phyloP scores from a whole-genome alignment of 768 basidiomycete species.

The Macrolepiota albuminosa region DNA sequence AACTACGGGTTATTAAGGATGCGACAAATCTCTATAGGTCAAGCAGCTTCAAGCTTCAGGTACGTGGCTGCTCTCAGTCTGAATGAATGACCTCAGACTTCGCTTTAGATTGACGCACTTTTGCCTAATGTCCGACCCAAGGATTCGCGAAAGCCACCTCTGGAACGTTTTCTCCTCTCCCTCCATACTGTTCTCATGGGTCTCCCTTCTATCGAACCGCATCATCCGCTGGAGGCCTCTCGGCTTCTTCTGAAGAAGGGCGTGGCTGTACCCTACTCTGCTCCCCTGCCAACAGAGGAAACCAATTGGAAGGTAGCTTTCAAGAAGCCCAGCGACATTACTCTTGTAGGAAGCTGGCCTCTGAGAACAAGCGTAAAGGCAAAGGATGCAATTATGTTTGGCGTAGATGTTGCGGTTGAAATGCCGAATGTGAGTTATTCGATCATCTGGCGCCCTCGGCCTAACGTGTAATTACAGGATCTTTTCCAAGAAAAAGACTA shows the following conservation, averaged over 20 bases:
- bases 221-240: slow-evolving; percentile 66
- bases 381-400: slow-evolving; percentile 59
- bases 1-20: slow-evolving; percentile 69
- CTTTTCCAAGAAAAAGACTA: slow-evolving; percentile 98
- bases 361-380: slow-evolving; percentile 71
- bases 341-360: slow-evolving; percentile 84
- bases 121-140: slow-evolving; percentile 74
- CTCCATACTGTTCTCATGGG: slow-evolving; percentile 63
- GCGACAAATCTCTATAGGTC: slow-evolving; percentile 73
- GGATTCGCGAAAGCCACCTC: slow-evolving; percentile 43
- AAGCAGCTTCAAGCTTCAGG: slow-evolving; percentile 82
- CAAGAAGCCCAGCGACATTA: slow-evolving; percentile 69
- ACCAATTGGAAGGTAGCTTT: slow-evolving; percentile 89
- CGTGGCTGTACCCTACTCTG: slow-evolving; percentile 62
- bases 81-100: slow-evolving; percentile 3
- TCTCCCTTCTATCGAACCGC: slow-evolving; percentile 51
- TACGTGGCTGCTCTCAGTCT: slow-evolving; percentile 22
- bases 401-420: slow-evolving; percentile 77
- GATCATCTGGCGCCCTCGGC: neutral
- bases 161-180: slow-evolving; percentile 64
- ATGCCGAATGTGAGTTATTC: slow-evolving; percentile 71
- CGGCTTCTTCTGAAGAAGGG: slow-evolving; percentile 46
- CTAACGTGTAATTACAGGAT: slow-evolving; percentile 31
- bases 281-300: slow-evolving; percentile 69
- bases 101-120: slow-evolving; percentile 67